Evolutionary conservation across 164 flowering plant genomes (phyloP), one percentile per base, ranked within the genome.

Genomic region (Houttuynia cordata): DNA sequence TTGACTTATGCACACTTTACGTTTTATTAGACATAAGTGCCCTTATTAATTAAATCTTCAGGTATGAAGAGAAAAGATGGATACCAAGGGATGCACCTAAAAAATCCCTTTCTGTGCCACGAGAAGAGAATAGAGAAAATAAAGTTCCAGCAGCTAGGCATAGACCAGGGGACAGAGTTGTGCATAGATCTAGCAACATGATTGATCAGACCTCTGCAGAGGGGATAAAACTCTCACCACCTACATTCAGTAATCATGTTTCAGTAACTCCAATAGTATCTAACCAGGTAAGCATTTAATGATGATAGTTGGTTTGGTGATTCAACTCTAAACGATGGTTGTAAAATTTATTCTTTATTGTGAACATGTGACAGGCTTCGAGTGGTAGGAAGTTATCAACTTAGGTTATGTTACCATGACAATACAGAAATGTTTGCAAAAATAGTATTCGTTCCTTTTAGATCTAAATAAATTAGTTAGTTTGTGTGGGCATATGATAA

Each of bases 61-160:
- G 99, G 80, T 93, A 93, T 76, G 99, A 93, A 73, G 99, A 93
- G 53, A 93, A 88, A 71, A 83, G 99, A 80, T 93, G 99, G 99
- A 61, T 78, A 66, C 58, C 87, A 0, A 86, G 75, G 78, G 92
- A 88, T 64, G 83, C 81, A 41, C 80, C 68, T 57, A 66, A 78
- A 30, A 77, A 68, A 67, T 71, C 85, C 67, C 81, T 88, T 62
- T 53, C 88, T 62, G 74, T 68, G 58, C 70, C 64, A 49, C 74
- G 41, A 52, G 95, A 81, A 59, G 85, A 80, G 60, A 54, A 65
- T 62, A 61, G 49, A 45, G 49, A 45, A 1, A 45, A 17, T 2
- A 78, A 65, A 62, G 62, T 68, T 40, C 68, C 85, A 45, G 53
- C 50, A 0, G 68, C 78, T 67, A 76, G 68, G 70, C 82, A 72